Percentiles rank a stretch among this genome's conserved stretches.
phyloP scores from a whole-genome alignment of 139 green algal genomes.

The Desmodesmus armatus region DNA sequence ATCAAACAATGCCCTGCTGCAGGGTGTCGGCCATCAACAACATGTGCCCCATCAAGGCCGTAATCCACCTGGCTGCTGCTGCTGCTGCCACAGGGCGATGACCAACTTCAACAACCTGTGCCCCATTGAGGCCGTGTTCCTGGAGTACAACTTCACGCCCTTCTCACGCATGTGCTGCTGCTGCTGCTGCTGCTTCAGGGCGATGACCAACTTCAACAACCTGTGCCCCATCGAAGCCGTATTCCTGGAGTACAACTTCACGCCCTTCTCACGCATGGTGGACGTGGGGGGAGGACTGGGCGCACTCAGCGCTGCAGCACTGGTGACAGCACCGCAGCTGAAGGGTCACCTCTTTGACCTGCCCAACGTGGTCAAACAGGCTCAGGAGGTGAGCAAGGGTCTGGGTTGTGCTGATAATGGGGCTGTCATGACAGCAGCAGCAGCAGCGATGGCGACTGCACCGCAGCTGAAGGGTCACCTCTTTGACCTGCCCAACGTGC shows the following conservation, averaged over 20 bases:
- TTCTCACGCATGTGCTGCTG: slow-evolving; percentile 1
- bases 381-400: neutral
- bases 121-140: slow-evolving; percentile 42
- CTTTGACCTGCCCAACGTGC: slow-evolving; percentile 39
- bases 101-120: slow-evolving; percentile 48
- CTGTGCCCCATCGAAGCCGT: slow-evolving; percentile 42
- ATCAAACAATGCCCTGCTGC: neutral
- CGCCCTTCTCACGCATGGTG: slow-evolving; percentile 1
- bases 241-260: slow-evolving; percentile 31
- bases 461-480: neutral
- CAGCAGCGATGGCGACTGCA: neutral
- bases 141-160: slow-evolving; percentile 7
- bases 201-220: slow-evolving; percentile 50
- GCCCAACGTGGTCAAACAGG: slow-evolving; percentile 19
- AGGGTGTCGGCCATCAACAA: slow-evolving; percentile 49
- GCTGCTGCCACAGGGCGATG: slow-evolving; percentile 31
- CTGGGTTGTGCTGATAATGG: neutral
- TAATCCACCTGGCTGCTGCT: slow-evolving; percentile 5
- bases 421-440: neutral
- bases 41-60: slow-evolving; percentile 36
- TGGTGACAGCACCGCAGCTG: neutral
- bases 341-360: slow-evolving; percentile 38
- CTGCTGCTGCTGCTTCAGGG: slow-evolving; percentile 10
- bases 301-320: neutral
- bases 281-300: slow-evolving; percentile 43